Evolutionary conservation across 306 rosid species (phyloP).

Genomic region (Geum urbanum): DNA sequence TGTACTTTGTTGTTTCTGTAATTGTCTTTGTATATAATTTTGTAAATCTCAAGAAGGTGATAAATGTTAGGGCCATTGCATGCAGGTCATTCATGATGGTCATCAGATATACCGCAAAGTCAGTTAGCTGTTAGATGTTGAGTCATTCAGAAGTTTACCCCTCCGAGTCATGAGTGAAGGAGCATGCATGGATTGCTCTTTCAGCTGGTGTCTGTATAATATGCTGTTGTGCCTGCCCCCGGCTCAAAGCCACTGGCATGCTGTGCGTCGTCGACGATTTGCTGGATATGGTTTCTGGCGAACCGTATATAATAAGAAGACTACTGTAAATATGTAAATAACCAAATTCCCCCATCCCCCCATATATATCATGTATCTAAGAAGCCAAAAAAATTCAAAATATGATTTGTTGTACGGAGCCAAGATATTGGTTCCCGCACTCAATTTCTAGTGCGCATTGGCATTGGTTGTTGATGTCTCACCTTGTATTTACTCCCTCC

Average conservation of each 20-base stretch:
- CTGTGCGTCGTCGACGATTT: neutral
- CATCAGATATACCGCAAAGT: constrained; percentile 20
- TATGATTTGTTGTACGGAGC: constrained; percentile 22
- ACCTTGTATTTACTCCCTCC: constrained; percentile 3
- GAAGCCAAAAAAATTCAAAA: constrained; percentile 6
- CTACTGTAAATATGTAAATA: constrained; percentile 19
- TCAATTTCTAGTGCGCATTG: constrained; percentile 13
- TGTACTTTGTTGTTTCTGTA: neutral
- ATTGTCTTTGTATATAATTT: neutral
- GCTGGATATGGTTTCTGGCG: constrained; percentile 25
- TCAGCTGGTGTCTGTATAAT: constrained; percentile 23
- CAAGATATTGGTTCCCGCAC: constrained; percentile 19
- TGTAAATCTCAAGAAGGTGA: neutral
- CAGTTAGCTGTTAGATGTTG: constrained; percentile 24
- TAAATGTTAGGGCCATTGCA: neutral
- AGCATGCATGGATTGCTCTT: constrained; percentile 21
- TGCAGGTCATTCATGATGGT: constrained; percentile 29
- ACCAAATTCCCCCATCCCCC: neutral
- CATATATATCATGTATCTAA: neutral
- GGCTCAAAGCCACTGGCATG: constrained; percentile 16
- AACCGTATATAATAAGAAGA: constrained; percentile 1
- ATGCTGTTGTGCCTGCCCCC: constrained; percentile 18
- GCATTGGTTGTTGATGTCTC: constrained; percentile 9
- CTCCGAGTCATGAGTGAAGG: constrained; percentile 10
- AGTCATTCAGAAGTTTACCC: constrained; percentile 21